Conservation (phyloP, 1,139 yeast genomes). For the Blastobotrys indianensis region DNA sequence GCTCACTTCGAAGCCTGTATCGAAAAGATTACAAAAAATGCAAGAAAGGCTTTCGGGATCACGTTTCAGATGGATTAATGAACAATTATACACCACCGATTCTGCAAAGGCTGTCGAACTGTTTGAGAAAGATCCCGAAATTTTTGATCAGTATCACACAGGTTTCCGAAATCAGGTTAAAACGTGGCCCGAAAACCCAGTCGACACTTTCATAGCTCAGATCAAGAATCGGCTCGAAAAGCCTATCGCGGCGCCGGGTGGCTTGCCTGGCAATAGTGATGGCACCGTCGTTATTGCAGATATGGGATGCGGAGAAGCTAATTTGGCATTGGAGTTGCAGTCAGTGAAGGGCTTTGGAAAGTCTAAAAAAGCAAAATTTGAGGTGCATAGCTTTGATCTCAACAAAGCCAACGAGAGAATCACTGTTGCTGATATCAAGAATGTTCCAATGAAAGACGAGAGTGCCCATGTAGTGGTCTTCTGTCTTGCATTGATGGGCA, state of each 20-base stretch:
- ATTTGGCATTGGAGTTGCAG: slow-evolving; percentile 61
- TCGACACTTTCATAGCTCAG: slow-evolving; percentile 75
- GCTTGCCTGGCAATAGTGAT: slow-evolving; percentile 51
- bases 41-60: slow-evolving; percentile 91
- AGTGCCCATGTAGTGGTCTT: slow-evolving; percentile 82
- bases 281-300: slow-evolving; percentile 74
- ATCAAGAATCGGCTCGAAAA: slow-evolving; percentile 55
- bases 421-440: slow-evolving; percentile 89
- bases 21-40: slow-evolving; percentile 49
- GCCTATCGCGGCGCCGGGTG: slow-evolving; percentile 90
- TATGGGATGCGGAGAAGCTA: slow-evolving; percentile 99
- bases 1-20: slow-evolving; percentile 49
- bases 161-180: slow-evolving; percentile 94
- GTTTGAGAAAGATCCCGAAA: slow-evolving; percentile 72
- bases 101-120: slow-evolving; percentile 72
- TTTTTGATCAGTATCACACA: slow-evolving; percentile 90
- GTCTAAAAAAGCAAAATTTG: slow-evolving; percentile 37
- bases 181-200: slow-evolving; percentile 98
- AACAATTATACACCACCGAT: slow-evolving; percentile 78
- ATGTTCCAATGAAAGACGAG: slow-evolving; percentile 75
- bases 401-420: slow-evolving; percentile 80
- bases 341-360: slow-evolving; percentile 38
- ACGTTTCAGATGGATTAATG: slow-evolving; percentile 95
- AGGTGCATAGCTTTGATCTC: slow-evolving; percentile 85
- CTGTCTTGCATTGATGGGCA: slow-evolving; percentile 95